Base-by-base conservation (phyloP, 768 basidiomycete genomes). In the Leccinum rimulosum region DNA sequence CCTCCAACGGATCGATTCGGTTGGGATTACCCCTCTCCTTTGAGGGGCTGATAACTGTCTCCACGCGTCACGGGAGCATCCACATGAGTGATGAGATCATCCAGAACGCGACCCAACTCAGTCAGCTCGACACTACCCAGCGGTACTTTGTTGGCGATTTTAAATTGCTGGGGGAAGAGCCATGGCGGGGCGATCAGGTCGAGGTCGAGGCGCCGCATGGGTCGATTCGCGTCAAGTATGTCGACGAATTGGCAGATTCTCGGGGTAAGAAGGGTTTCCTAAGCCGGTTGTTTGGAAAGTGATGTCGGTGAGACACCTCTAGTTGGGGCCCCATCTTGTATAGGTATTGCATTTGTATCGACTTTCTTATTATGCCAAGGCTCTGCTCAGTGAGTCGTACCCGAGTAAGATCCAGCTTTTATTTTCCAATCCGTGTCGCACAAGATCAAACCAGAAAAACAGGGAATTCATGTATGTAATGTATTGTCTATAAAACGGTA, bases 71-170 rank as follows among this genome's bases (percentile, higher is more conserved):
- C 15, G 70, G 70, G 2, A 63, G 54, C 4, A 43, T 68, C 35
- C 43, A 52, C 0, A 36, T 72, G 17, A 40, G 57, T 11, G 63
- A 66, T 5, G 3, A 33, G 4, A n/a, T 74, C 2, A 14, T 66
- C 3, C 43, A 43, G 50, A 62, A 64, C 5, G 56, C 52, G 17
- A 72, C 64, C 0, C 68, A 64, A 50, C 57, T 72, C 50, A 62
- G 70, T 36, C 70, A 72, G 19, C 6, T 66, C 1, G 63, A 51
- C 3, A 8, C n/a, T 15, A 35, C 48, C 6, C 63, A 57, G 35
- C 58, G 64, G 38, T 72, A 61, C 52, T 74, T 72, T 58, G 27
- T 72, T 22, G 70, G 72, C 1, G 59, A 72, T 51, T 64, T 72
- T 14, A 3, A 25, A 3, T 11, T 19, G 15, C n/a, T 74, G 6